These are phyloP conservation scores for Geotrichum restrictum DNA, from an alignment of 1,139 yeast species.

Conservation along the genomic window DNA sequence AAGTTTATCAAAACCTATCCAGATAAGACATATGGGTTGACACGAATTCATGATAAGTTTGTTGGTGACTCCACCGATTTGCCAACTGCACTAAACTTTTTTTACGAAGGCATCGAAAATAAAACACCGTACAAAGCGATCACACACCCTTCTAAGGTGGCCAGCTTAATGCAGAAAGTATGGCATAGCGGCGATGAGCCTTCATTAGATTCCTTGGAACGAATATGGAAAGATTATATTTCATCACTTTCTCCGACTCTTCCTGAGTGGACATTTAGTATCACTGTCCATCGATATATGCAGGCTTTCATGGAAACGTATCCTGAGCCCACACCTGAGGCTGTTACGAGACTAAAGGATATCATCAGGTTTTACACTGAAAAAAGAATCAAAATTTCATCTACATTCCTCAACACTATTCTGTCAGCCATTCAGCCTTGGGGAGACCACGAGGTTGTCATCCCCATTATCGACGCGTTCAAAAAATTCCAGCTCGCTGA, in stretches of 20 bases:
- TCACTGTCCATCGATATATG: constrained; percentile 67
- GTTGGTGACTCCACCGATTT: constrained; percentile 78
- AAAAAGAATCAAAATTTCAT: constrained; percentile 61
- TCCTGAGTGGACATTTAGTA: constrained; percentile 59
- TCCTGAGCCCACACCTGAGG: constrained; percentile 53
- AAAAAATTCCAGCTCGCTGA: constrained; percentile 54
- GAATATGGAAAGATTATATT: constrained; percentile 61
- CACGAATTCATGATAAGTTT: constrained; percentile 71
- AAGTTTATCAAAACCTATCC: constrained; percentile 40
- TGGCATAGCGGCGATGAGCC: constrained; percentile 46
- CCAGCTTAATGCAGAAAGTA: constrained; percentile 60
- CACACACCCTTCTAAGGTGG: constrained; percentile 72
- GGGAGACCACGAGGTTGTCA: constrained; percentile 62
- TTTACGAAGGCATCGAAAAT: constrained; percentile 60
- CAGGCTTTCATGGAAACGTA: constrained; percentile 60
- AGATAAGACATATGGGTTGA: constrained; percentile 44
- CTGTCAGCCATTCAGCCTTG: constrained; percentile 65
- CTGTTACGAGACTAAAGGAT: constrained; percentile 55
- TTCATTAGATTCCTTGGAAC: constrained; percentile 48
- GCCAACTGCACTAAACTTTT: constrained; percentile 66
- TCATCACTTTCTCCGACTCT: constrained; percentile 58
- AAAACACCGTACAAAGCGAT: constrained; percentile 69
- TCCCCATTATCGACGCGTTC: constrained; percentile 61
- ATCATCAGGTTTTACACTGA: constrained; percentile 56
- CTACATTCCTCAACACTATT: constrained; percentile 67